These are phyloP conservation scores for Mycena floridula DNA, from an alignment of 768 basidiomycete genomes.

Conservation along the genomic window DNA sequence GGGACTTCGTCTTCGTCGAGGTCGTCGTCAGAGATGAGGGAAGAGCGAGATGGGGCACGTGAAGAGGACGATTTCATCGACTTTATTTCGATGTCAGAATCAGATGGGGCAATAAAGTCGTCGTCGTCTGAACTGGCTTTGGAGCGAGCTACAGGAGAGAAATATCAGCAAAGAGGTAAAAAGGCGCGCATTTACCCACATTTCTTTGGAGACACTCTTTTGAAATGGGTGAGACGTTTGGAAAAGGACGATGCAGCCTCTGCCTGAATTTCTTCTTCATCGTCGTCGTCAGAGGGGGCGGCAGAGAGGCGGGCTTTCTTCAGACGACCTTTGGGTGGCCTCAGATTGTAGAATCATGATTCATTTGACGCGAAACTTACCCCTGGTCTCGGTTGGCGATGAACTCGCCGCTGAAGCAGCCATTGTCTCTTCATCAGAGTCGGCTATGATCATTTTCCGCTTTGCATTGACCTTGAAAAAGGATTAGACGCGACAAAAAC, in stretches of 20 bases:
- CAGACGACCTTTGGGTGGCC: conserved; percentile 26
- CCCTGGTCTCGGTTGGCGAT: conserved; percentile 33
- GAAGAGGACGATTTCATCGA: conserved; percentile 47
- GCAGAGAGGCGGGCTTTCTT: conserved; percentile 62
- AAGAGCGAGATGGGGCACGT: conserved; percentile 42
- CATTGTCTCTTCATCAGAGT: conserved; percentile 63
- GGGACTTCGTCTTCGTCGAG: conserved; percentile 33
- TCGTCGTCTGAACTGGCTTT: conserved; percentile 52
- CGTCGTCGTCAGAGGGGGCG: conserved; percentile 42
- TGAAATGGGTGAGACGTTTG: conserved; percentile 56
- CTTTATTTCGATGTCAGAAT: conserved; percentile 50
- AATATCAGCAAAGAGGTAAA: conserved; percentile 1
- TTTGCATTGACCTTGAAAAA: conserved; percentile 38
- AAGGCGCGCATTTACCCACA: conserved; percentile 25
- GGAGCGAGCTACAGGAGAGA: conserved; percentile 29
- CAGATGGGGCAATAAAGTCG: conserved; percentile 67
- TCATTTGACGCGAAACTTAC: background rate
- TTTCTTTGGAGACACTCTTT: conserved; percentile 53
- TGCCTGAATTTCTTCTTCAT: conserved; percentile 43
- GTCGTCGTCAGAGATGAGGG: conserved; percentile 30
- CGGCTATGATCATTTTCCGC: conserved; percentile 62
- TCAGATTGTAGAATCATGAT: conserved; percentile 6
- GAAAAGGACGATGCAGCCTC: conserved; percentile 43
- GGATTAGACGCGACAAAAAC: background rate
- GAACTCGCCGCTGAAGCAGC: conserved; percentile 17